These are phyloP conservation scores for Erodium moschatum DNA, from an alignment of 441 rosid genomes.

Conservation along the genomic window DNA sequence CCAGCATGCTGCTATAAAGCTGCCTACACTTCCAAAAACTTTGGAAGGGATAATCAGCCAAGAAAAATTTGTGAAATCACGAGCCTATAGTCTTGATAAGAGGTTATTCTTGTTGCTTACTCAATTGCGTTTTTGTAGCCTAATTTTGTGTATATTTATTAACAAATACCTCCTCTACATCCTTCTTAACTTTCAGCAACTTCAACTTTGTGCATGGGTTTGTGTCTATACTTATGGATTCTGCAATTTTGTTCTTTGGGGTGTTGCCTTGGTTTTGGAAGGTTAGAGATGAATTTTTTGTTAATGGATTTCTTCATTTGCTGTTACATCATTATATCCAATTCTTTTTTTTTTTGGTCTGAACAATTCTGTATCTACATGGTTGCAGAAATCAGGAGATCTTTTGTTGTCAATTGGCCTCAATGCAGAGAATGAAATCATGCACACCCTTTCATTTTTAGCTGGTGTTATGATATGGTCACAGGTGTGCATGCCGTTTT, in stretches of 20 bases:
- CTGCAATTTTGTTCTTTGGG: slow-evolving; percentile 80
- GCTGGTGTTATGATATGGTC: slow-evolving; percentile 93
- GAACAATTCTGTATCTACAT: slow-evolving; percentile 5
- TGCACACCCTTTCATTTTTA: slow-evolving; percentile 80
- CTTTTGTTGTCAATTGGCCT: slow-evolving; percentile 56
- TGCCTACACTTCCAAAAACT: slow-evolving; percentile 74
- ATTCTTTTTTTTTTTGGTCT: background rate
- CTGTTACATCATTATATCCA: slow-evolving; percentile 7
- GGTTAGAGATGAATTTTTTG: slow-evolving; percentile 34
- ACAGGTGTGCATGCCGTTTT: slow-evolving; percentile 46
- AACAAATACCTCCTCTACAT: slow-evolving; percentile 15
- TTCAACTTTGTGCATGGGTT: slow-evolving; percentile 81
- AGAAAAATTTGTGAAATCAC: slow-evolving; percentile 79
- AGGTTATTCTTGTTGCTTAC: slow-evolving; percentile 38
- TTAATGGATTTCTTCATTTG: slow-evolving; percentile 13
- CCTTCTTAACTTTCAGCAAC: slow-evolving; percentile 42
- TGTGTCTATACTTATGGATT: slow-evolving; percentile 77
- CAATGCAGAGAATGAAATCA: slow-evolving; percentile 67
- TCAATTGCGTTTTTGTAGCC: background rate
- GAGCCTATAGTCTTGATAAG: slow-evolving; percentile 89
- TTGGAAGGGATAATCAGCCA: slow-evolving; percentile 81
- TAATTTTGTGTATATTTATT: background rate
- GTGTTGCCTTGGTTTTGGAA: slow-evolving; percentile 95
- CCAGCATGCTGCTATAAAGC: slow-evolving; percentile 69
- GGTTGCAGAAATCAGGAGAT: slow-evolving; percentile 57